Evolutionary conservation across 1,284 basidiomycete species (phyloP), one percentile per base, ranked within the genome.

Genomic region (Amylostereum areolatum): DNA sequence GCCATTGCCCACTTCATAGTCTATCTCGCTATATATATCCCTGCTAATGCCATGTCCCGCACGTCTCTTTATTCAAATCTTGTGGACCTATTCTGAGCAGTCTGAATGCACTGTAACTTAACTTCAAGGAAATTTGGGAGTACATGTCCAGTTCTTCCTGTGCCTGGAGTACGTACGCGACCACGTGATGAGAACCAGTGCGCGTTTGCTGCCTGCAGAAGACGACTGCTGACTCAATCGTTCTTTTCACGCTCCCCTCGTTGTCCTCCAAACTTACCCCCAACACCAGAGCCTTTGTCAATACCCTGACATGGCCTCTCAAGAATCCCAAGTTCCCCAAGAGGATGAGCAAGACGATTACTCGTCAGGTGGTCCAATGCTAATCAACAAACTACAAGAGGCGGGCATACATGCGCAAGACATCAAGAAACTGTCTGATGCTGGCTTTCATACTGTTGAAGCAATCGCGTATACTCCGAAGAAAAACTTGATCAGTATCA

Each of bases 391-490:
- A 64, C 79, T 95, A 9, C 83, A 89, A 72, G 94, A 97, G 70
- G 85, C 85, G 34, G 96, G 97, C 7, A 93, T 99, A 57, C 84
- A 88, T 34, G 67, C 85, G 27, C 90, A 93, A 59, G 96, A 99
- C 66, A 89, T 95, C 72, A 93, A 97, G 79, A 98, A 98, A 67
- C 85, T 99, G 31, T 72, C 83, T n/a, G 93, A 97, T 51, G 89
- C 90, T 12, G 97, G 97, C 5, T 81, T 90, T 53, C 83, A 97
- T 66, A 99, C 97, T 1, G 83, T 99, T 54, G 96, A 99, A 68
- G 83, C 92, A 11, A 90, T 99, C 46, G 96, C 94, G 12, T 99
- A 96, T 66, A 98, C 96, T 1, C 93, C 97, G 6, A 98, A 97
- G 78, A 99, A 99, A 73, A 76, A 78, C 42, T 73, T 99, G 33